Evolutionary conservation across 2,329 filamentous ascomycete genomes (phyloP).

Genomic region (Colletotrichum truncatum): DNA sequence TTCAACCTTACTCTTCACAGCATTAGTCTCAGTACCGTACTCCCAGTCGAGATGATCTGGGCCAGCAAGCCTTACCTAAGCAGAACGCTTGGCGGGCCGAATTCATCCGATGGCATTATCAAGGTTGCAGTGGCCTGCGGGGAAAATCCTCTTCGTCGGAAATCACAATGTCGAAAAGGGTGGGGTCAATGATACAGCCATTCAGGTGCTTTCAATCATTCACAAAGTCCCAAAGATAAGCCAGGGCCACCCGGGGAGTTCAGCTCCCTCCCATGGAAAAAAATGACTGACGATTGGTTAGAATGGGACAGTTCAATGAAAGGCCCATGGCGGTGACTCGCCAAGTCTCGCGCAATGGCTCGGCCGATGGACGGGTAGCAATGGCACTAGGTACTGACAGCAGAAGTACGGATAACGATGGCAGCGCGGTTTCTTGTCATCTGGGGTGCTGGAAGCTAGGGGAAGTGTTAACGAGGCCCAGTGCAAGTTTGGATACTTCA

Average conservation of each 20-base stretch:
- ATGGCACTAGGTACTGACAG: background rate
- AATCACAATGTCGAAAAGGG: background rate
- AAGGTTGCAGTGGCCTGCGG: background rate
- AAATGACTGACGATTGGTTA: conserved; percentile 3
- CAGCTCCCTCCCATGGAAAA: background rate
- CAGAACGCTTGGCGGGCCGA: background rate
- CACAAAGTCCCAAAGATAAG: conserved; percentile 5
- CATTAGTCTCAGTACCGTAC: too few species aligned
- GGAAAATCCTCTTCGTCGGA: conserved; percentile 9
- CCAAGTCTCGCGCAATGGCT: conserved; percentile 24
- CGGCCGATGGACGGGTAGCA: conserved; percentile 13
- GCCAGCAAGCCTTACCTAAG: too few species aligned
- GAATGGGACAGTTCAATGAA: background rate
- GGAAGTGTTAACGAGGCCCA: too few species aligned
- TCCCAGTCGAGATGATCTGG: too few species aligned
- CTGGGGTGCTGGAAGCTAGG: too few species aligned
- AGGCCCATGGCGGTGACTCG: conserved; percentile 13
- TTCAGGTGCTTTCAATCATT: background rate
- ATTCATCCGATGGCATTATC: background rate
- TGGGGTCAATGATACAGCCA: conserved; percentile 7
- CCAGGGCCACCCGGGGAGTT: background rate
- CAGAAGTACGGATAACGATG: background rate
- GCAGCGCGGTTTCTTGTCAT: background rate
- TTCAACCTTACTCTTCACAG: too few species aligned
- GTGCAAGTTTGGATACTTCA: too few species aligned